Evolutionary conservation across 228 moss, liverwort and hornwort species (phyloP), one percentile per base, ranked within the genome.

Genomic region (Sphagnum fallax): DNA sequence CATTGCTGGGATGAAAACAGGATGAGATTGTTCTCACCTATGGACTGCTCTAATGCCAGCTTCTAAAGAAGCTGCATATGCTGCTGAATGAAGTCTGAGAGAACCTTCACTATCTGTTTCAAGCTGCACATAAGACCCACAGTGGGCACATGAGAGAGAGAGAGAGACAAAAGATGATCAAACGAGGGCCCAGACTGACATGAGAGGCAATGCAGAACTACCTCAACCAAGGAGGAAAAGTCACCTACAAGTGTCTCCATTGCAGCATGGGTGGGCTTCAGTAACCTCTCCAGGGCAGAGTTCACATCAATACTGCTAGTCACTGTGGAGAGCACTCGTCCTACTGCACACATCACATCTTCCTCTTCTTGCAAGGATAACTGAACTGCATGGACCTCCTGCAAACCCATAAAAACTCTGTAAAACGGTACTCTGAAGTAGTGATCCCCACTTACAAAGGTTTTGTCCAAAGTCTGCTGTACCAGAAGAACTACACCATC

Each of bases 301-400:
- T 90, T 95, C 67, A 95, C 80, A 74, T 88, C 90, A 72, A 82
- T 68, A 53, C 74, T 83, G 73, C 75, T 90, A 52, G 88, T 83
- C 67, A 92, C 71, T 55, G 88, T 88, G 16, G 88, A 90, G 64
- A 95, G 81, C 60, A 88, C 94, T 66, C 77, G 87, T 62, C 91
- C 88, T 55, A 95, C 83, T 63, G 91, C 94, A 71, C 85, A 87
- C 70, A 95, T 92, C 65, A 95, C 94, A 75, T 95, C 94, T 80
- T 95, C 94, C 84, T 95, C 94, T 76, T 92, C 94, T 82, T 92
- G 88, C 65, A 90, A 76, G 70, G 88, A 84, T 70, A 95, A 80
- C 69, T 80, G 94, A 52, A 95, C 83, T 64, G 82, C 82, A 75
- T 92, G 87, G 67, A 95, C 73, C 74, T 90, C 94, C 94, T 95